Base-by-base conservation (phyloP, 192 early-diverging fungal genomes). In the Linnemannia elongata region DNA sequence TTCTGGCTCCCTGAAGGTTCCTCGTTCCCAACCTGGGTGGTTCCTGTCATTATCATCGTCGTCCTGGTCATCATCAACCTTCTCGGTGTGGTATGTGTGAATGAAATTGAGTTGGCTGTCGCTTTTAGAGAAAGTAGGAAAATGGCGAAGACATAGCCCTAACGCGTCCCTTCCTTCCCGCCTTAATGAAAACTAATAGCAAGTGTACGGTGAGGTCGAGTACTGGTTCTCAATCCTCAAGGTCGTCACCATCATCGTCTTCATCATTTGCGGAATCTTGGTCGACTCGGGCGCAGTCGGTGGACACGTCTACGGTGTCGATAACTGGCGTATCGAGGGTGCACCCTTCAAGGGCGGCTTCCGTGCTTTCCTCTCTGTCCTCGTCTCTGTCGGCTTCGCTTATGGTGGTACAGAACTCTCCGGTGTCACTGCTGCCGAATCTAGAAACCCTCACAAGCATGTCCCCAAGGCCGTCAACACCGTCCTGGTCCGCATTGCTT, bases 371-470 rank as follows among this genome's bases (percentile, higher is more conserved):
- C 77, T 96, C 55, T 93, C 90, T 75, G 90, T 92, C 13, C 92
- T 96, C 57, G 91, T 94, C 79, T 92, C 92, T 6, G 96, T 96
- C 27, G 94, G 93, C 35, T 97, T 96, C 81, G 93, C 96, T 63
- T 95, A 95, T 82, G 94, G 94, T 86, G 97, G 97, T 27, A 96
- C 97, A 9, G 97, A 98, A 83, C 90, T 98, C 36, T 94, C 97
- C 27, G 97, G 96, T 68, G 93, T 98, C 55, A 96, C 96, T n/a
- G 96, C 96, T 13, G 97, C 95, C 54, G 97, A 98, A 88, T 93
- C 94, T 52, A 91, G 90, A 12, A 97, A 96, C 85, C 82, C 81
- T 10, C 81, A 77, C 69, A 82, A 93, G 42, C 92, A 93, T 38
- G 95, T 96, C 5, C 95, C 95, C 42, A 89, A 86, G 17, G 95